Base-by-base conservation (phyloP, 2,329 filamentous ascomycete genomes). In the Metarhizium anisopliae region DNA sequence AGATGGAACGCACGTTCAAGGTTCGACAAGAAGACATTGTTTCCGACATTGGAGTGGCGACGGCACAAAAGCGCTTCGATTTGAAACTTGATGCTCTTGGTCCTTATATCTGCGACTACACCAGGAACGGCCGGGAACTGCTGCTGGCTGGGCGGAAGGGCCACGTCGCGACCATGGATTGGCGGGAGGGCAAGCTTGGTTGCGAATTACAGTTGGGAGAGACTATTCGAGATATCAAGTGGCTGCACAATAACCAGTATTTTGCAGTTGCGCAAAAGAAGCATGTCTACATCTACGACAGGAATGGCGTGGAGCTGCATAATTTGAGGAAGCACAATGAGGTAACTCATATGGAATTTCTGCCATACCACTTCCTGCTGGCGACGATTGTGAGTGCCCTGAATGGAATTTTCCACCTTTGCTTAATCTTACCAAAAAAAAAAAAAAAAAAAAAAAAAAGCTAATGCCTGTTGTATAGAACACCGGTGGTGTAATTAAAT, bases 221-320 rank as follows among this genome's bases (percentile, higher is more conserved):
- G 76, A 97, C 91, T 0, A 81, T 97, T 13, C 80, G 93, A 53
- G 93, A 96, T 72, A 87, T 87, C 30, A 87, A 86, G 67, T 99
- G 91, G 89, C 78, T 97, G 64, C 91, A 96, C 74, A 96, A 96
- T 69, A 92, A 94, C 70, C 90, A 96, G 63, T 88, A 84, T 72
- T 96, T 97, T 72, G 93, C 93, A 0, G 90, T 96, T 13, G 91
- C 94, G 49, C 93, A 99, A 73, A 96, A 96, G 78, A 94, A 93
- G 73, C 87, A 94, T 63, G 89, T 94, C 60, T 99, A 96, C 74
- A 96, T 99, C 61, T 99, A 99, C 75, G 94, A 96, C 66, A 80
- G 84, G 56, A 83, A 89, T 56, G 94, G 94, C 53, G 89, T 96
- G 20, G 94, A 99, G 74, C 75, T 99, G 55, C 94, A 99, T 70